A percentile compares a stretch with the other conserved stretches of the same genome.
Evolutionary conservation across 352 stramenopile species (phyloP).

Genomic region (Salisapilia sapeloensis): DNA sequence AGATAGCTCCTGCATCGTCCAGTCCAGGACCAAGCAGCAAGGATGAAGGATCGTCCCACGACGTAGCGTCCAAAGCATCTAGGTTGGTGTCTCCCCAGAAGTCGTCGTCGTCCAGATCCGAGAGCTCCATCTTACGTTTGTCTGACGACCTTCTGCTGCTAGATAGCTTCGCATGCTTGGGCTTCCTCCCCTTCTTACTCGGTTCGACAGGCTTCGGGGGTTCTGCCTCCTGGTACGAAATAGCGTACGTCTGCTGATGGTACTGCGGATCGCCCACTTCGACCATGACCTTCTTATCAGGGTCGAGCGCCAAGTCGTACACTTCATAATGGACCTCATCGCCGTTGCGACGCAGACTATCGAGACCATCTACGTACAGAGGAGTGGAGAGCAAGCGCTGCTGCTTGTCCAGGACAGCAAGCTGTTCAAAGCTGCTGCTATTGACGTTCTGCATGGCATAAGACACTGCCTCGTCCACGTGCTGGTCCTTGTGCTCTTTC

Average conservation of each 20-base stretch:
- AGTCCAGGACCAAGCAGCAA: slow-evolving; percentile 18
- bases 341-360: too few relatives aligned
- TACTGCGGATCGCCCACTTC: slow-evolving; percentile 4
- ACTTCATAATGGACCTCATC: too few relatives aligned
- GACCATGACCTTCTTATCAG: slow-evolving; percentile 22
- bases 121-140: slow-evolving; percentile 56
- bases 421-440: slow-evolving; percentile 22
- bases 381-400: too few relatives aligned
- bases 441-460: slow-evolving; percentile 6
- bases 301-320: too few relatives aligned
- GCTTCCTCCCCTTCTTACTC: slow-evolving; percentile 26
- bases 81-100: slow-evolving; percentile 82
- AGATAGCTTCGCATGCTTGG: too few relatives aligned
- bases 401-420: slow-evolving; percentile 12
- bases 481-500: slow-evolving; percentile 44
- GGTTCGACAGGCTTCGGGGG: slow-evolving; percentile 22
- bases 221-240: slow-evolving; percentile 7
- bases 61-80: slow-evolving; percentile 62
- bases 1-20: too few relatives aligned
- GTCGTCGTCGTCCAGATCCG: slow-evolving; percentile 39
- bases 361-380: too few relatives aligned
- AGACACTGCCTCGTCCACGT: background rate
- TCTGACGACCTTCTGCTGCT: too few relatives aligned
- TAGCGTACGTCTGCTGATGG: too few relatives aligned
- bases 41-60: slow-evolving; percentile 69